These are phyloP conservation scores for Chalciporus chontae DNA, from an alignment of 768 basidiomycete genomes.

Conservation along the genomic window DNA sequence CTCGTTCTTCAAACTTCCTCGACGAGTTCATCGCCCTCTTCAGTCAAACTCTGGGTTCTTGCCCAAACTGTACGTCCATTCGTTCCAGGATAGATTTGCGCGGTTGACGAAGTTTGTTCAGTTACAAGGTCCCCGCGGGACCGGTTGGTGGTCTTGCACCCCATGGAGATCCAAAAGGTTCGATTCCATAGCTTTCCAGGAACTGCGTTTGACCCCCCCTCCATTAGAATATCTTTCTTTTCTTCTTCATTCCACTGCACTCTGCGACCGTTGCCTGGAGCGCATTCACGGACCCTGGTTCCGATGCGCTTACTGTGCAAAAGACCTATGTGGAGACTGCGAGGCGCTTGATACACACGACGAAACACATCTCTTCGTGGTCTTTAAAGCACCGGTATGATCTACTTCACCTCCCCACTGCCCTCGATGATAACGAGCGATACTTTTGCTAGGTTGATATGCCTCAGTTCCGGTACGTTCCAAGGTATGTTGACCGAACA, in stretches of 20 bases:
- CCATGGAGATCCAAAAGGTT: conserved; percentile 56
- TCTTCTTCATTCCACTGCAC: conserved; percentile 60
- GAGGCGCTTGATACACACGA: conserved; percentile 81
- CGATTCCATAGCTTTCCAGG: not conserved
- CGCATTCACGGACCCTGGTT: conserved; percentile 88
- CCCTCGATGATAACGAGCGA: conserved; percentile 6
- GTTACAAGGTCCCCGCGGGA: conserved; percentile 64
- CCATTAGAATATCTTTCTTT: conserved; percentile 55
- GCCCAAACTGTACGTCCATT: conserved; percentile 54
- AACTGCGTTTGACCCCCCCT: not conserved
- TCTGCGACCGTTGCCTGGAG: conserved; percentile 86
- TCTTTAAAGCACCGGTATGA: conserved; percentile 79
- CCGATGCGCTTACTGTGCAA: conserved; percentile 83
- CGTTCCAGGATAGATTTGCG: not conserved
- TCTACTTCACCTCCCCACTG: not conserved
- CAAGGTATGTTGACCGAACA: not conserved
- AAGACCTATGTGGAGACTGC: conserved; percentile 84
- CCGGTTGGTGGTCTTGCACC: conserved; percentile 39
- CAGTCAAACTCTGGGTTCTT: conserved; percentile 57
- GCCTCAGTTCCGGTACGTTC: conserved; percentile 60
- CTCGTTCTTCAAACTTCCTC: conserved; percentile 82
- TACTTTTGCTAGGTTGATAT: conserved; percentile 62
- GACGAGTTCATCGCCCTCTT: conserved; percentile 67
- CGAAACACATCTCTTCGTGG: conserved; percentile 77
- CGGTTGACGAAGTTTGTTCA: conserved; percentile 28